Evolutionary conservation across 1,284 basidiomycete genomes (phyloP).

Genomic region (Malassezia furfur): DNA sequence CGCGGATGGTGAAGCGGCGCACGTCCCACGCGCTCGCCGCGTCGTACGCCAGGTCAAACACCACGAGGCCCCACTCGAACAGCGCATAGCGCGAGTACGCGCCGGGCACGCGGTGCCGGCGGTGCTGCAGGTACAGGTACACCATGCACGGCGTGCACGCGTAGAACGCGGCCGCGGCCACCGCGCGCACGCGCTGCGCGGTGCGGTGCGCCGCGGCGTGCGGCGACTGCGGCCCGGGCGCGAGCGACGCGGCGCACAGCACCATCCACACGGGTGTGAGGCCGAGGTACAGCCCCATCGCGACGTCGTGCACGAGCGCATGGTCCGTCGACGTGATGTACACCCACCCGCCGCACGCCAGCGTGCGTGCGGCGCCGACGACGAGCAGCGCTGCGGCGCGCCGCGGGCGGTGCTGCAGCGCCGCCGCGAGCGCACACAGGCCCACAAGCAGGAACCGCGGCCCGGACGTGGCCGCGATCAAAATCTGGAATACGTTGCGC

Average conservation of each 20-base stretch:
- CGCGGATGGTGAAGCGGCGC: slow-evolving; percentile 28
- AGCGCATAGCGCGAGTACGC: slow-evolving; percentile 39
- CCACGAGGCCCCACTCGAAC: slow-evolving; percentile 44
- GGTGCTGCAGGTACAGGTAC: slow-evolving; percentile 38
- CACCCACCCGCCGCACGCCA: slow-evolving; percentile 84
- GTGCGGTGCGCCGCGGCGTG: neutral
- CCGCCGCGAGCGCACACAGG: slow-evolving; percentile 54
- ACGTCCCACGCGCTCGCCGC: slow-evolving; percentile 35
- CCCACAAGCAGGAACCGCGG: slow-evolving; percentile 70
- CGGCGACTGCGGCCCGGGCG: slow-evolving; percentile 13
- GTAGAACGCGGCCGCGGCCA: slow-evolving; percentile 32
- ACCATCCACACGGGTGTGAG: slow-evolving; percentile 62
- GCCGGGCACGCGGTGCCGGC: slow-evolving; percentile 32
- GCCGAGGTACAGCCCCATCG: slow-evolving; percentile 62
- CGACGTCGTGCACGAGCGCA: slow-evolving; percentile 72
- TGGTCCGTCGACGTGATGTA: slow-evolving; percentile 73
- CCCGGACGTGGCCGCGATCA: slow-evolving; percentile 64
- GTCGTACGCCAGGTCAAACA: slow-evolving; percentile 41
- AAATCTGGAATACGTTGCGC: slow-evolving; percentile 75
- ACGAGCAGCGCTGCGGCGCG: slow-evolving; percentile 52
- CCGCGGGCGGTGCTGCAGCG: slow-evolving; percentile 18
- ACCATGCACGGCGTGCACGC: slow-evolving; percentile 41
- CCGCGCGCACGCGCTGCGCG: slow-evolving; percentile 24
- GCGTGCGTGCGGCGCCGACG: slow-evolving; percentile 64
- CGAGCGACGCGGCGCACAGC: slow-evolving; percentile 31